Evolutionary conservation across 495 filamentous ascomycete genomes (phyloP).

Genomic region (Entonaema liquescens): DNA sequence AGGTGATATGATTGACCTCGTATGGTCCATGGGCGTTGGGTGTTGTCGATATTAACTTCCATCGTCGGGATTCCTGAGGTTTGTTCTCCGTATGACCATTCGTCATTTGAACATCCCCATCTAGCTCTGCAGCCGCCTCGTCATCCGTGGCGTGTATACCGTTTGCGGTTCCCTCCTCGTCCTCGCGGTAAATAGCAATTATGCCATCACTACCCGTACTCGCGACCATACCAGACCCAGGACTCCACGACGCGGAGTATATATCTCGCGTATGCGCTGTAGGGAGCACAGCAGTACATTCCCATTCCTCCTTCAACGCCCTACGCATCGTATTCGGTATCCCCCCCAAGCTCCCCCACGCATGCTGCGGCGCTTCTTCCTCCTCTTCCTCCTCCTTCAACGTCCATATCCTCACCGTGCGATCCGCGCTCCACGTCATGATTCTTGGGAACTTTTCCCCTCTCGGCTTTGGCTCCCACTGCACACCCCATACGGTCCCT

Average conservation of each 20-base stretch:
- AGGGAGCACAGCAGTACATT: slow-evolving; percentile 74
- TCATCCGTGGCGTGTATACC: slow-evolving; percentile 39
- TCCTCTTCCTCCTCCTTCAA: slow-evolving; percentile 64
- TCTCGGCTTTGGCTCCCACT: slow-evolving; percentile 72
- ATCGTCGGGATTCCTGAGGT: slow-evolving; percentile 57
- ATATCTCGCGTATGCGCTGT: slow-evolving; percentile 78
- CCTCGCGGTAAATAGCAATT: slow-evolving; percentile 81
- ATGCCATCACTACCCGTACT: slow-evolving; percentile 87
- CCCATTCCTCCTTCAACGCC: slow-evolving; percentile 81
- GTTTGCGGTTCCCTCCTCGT: slow-evolving; percentile 16
- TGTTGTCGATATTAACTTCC: slow-evolving; percentile 72
- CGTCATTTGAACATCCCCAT: slow-evolving; percentile 53
- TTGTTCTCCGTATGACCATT: slow-evolving; percentile 43
- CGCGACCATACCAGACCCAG: slow-evolving; percentile 74
- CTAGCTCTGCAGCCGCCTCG: slow-evolving; percentile 44
- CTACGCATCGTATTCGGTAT: slow-evolving; percentile 85
- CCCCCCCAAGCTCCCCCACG: slow-evolving; percentile 49
- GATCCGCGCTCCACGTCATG: slow-evolving; percentile 81
- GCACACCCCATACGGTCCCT: slow-evolving; percentile 86
- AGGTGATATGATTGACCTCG: slow-evolving; percentile 89
- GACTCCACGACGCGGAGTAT: slow-evolving; percentile 84
- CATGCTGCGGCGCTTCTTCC: slow-evolving; percentile 50
- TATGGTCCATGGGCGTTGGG: slow-evolving; percentile 85
- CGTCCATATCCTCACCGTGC: slow-evolving; percentile 79
- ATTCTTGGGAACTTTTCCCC: slow-evolving; percentile 66